Evolutionary conservation across 192 early-diverging fungal species (phyloP).

Genomic region (Backusella macrospora): DNA sequence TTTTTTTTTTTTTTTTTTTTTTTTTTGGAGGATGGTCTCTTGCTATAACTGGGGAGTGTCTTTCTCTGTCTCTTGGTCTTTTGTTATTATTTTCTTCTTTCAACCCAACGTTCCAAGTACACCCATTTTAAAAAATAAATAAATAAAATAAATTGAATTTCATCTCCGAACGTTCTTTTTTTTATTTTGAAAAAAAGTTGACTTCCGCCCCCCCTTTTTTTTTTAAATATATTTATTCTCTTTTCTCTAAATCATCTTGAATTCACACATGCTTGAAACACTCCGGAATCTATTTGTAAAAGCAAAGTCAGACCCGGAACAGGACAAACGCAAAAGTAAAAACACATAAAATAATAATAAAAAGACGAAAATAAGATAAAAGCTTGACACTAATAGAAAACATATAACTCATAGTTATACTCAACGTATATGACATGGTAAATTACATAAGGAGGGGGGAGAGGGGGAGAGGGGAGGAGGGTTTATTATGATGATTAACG

Average conservation of each 20-base stretch:
- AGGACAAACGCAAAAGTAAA: conserved; percentile 14
- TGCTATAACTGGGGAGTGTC: too few relatives aligned
- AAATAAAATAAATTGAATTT: neutral
- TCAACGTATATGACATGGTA: conserved; percentile 42
- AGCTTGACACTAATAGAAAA: neutral
- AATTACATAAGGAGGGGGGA: too few relatives aligned
- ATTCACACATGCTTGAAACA: neutral
- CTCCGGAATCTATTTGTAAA: conserved; percentile 4
- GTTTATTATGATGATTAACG: too few relatives aligned
- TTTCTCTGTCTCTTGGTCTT: too few relatives aligned
- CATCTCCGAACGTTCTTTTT: neutral
- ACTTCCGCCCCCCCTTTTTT: neutral
- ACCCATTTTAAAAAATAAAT: too few relatives aligned
- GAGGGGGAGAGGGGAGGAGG: too few relatives aligned
- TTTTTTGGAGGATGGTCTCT: too few relatives aligned
- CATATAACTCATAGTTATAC: neutral
- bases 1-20: too few relatives aligned
- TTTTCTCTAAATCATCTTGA: neutral
- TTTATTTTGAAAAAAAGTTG: neutral
- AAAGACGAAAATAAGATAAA: neutral
- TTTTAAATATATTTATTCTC: neutral
- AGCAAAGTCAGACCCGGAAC: neutral
- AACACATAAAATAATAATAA: neutral
- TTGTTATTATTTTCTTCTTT: too few relatives aligned
- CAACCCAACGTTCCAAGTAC: too few relatives aligned